Percentiles rank a stretch among this genome's conserved stretches.
Evolutionary conservation across 768 basidiomycete species (phyloP).

Genomic region (Hemileccinum impolitum): DNA sequence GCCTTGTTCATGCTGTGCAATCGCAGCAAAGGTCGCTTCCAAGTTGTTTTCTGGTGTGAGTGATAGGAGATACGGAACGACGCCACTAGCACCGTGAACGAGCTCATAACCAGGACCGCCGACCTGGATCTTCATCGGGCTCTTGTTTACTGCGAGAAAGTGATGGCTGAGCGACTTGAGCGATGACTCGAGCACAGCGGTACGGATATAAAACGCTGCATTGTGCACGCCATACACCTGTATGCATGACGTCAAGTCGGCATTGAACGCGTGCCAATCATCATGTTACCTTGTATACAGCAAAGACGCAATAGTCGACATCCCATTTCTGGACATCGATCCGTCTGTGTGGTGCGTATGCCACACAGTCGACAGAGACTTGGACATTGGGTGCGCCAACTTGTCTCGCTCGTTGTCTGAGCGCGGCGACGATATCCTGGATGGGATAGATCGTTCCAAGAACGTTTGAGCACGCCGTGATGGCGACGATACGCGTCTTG

Average conservation of each 20-base stretch:
- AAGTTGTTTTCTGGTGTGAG: slow-evolving; percentile 50
- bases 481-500: slow-evolving; percentile 69
- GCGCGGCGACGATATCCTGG: slow-evolving; percentile 49
- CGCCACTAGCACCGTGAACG: slow-evolving; percentile 56
- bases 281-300: slow-evolving; percentile 65
- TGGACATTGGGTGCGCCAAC: slow-evolving; percentile 60
- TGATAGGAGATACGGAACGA: slow-evolving; percentile 60
- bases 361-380: slow-evolving; percentile 73
- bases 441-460: slow-evolving; percentile 66
- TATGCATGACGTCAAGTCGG: not conserved
- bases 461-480: slow-evolving; percentile 74
- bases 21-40: slow-evolving; percentile 50
- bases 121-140: slow-evolving; percentile 62
- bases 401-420: slow-evolving; percentile 47
- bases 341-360: slow-evolving; percentile 69
- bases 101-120: slow-evolving; percentile 77
- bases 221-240: slow-evolving; percentile 77
- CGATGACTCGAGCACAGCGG: slow-evolving; percentile 44
- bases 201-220: slow-evolving; percentile 61
- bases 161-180: slow-evolving; percentile 64
- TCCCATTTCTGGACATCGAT: slow-evolving; percentile 78
- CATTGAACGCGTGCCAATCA: not conserved
- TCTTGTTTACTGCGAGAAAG: slow-evolving; percentile 50
- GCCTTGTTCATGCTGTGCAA: slow-evolving; percentile 58
- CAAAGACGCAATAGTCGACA: slow-evolving; percentile 68